Percentiles rank a stretch among this genome's conserved stretches.
Conservation (phyloP, 2,329 filamentous ascomycete species). For the Talaromyces sp. region DNA sequence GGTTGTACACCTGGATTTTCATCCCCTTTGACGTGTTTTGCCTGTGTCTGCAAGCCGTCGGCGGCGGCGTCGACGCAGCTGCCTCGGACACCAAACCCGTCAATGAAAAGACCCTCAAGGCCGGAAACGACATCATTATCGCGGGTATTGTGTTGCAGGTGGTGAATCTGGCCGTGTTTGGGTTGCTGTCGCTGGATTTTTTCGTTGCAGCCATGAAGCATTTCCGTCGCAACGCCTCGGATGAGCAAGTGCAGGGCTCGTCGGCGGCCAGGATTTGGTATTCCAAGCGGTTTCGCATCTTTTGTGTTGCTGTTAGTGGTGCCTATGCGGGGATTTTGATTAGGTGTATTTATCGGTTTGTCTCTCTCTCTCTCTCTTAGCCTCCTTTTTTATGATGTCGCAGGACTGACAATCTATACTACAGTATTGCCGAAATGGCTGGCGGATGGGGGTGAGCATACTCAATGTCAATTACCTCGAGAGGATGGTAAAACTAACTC, state of each 20-base stretch:
- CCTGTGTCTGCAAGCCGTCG: constrained; percentile 48
- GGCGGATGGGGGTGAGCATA: constrained; percentile 51
- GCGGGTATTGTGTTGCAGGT: constrained; percentile 38
- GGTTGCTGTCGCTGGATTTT: constrained; percentile 18
- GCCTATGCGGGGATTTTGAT: constrained; percentile 13
- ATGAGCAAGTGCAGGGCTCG: background rate
- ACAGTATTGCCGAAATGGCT: constrained; percentile 55
- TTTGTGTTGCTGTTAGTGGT: constrained; percentile 14
- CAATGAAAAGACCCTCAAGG: constrained; percentile 3
- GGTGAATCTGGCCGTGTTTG: constrained; percentile 27
- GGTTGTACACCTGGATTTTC: constrained; percentile 50
- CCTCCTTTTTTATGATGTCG: background rate
- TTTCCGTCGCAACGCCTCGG: constrained; percentile 1
- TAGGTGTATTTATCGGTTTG: constrained; percentile 33
- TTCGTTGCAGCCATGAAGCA: constrained; percentile 12
- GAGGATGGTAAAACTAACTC: background rate
- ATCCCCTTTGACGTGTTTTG: constrained; percentile 49
- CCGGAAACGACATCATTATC: constrained; percentile 31
- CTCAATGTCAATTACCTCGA: too few species aligned
- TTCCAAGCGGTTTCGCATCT: constrained; percentile 17
- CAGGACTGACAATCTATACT: background rate
- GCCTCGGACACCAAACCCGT: constrained; percentile 18
- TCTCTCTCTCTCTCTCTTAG: background rate
- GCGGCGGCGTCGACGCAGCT: constrained; percentile 47
- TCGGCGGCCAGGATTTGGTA: constrained; percentile 10